Base-by-base conservation (phyloP, 441 rosid genomes). In the Breynia disticha region DNA sequence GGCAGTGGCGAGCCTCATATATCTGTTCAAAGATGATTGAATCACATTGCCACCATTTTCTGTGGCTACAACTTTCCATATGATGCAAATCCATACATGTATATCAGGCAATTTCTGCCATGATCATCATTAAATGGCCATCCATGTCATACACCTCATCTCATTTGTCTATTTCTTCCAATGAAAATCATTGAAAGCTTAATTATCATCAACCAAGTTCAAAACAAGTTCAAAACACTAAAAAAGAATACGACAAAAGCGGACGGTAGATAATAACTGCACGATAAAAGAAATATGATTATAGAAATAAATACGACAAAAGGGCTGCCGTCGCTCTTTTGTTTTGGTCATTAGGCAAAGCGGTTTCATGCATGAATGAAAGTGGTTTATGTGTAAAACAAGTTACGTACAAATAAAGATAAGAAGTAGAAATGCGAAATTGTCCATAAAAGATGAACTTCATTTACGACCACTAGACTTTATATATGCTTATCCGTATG, bases 401-500 rank as follows among this genome's bases (percentile, higher is more conserved):
- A 54, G 52, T 13, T 19, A 3, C 1, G 13, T 5, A 17, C 12
- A 19, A 13, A n/a, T n/a, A 1, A 12, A 38, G 63, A 61, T 54
- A 53, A 57, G 59, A 47, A 20, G 22, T 2, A 17, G 41, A 22
- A 6, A 13, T 16, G 50, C 54, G 11, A 24, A 50, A 46, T 43
- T 15, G 55, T 62, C 47, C 68, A 37, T 56, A 21, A 19, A 44
- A 20, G 42, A 37, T 21, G 46, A 43, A 46, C 54, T 46, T 50
- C 35, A 48, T 63, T 48, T 19, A 61, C 42, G 42, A 43, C 72
- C 72, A 61, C 76, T 32, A 18, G 39, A 35, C 22, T 55, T 54
- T 52, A 32, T 16, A 21, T 35, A 61, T 37, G 38, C 71, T 68
- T 68, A 68, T 65, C 77, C 71, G 45, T 35, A 19, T 52, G 39